Evolutionary conservation across 768 basidiomycete species (phyloP).

Genomic region (Phanerochaete carnosa): DNA sequence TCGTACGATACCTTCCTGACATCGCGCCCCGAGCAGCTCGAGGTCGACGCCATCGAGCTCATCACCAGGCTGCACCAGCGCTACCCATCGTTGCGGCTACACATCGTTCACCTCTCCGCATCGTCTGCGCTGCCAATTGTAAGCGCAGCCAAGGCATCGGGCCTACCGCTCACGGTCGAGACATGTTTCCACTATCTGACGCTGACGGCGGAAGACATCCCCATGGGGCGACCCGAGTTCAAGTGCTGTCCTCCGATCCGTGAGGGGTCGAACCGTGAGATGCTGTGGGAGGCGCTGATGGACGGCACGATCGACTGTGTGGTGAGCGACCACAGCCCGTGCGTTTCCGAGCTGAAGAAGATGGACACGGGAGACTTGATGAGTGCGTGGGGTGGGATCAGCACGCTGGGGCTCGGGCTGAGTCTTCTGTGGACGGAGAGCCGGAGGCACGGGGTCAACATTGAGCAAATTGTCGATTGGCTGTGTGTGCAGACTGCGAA

Average conservation of each 20-base stretch:
- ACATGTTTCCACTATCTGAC: constrained; percentile 98
- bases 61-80: constrained; percentile 61
- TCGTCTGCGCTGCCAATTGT: constrained; percentile 77
- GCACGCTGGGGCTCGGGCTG: constrained; percentile 85
- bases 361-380: constrained; percentile 78
- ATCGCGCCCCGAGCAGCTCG: constrained; percentile 80
- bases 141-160: constrained; percentile 59
- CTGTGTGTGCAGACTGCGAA: constrained; percentile 67
- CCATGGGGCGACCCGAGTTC: constrained; percentile 76
- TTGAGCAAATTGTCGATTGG: constrained; percentile 74
- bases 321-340: constrained; percentile 96
- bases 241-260: constrained; percentile 98
- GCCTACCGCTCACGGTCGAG: constrained; percentile 82
- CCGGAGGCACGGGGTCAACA: constrained; percentile 48
- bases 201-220: constrained; percentile 69
- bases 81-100: constrained; percentile 72
- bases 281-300: constrained; percentile 76
- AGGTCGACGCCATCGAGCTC: constrained; percentile 77
- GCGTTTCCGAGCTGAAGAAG: constrained; percentile 77
- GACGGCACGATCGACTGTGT: constrained; percentile 88
- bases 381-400: constrained; percentile 94
- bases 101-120: constrained; percentile 95
- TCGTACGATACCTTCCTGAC: constrained; percentile 79
- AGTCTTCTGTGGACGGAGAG: constrained; percentile 90
- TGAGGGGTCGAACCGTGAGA: constrained; percentile 63